Percentiles rank a stretch among this genome's conserved stretches.
phyloP scores from a whole-genome alignment of 306 rosid species.

The Lathyrus oleraceus region DNA sequence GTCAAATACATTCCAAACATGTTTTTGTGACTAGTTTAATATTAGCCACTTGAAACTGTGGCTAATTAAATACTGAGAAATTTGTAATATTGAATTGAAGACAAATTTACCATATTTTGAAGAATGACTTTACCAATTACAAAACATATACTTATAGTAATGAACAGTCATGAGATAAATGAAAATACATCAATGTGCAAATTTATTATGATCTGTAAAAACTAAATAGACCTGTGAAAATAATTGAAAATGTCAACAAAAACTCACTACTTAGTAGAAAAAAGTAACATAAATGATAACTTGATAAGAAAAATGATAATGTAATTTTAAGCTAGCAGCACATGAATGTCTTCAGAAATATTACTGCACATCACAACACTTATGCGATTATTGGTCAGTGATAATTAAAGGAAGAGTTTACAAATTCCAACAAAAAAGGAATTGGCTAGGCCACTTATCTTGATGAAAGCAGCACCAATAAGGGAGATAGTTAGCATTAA shows the following conservation, averaged over 20 bases:
- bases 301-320: constrained; percentile 1
- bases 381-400: not conserved
- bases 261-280: not conserved
- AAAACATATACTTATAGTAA: constrained; percentile 8
- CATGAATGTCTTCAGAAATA: not conserved
- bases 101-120: constrained; percentile 10
- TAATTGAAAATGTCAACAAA: constrained; percentile 20
- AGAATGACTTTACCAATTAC: constrained; percentile 1
- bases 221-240: constrained; percentile 4
- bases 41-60: not conserved
- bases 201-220: constrained; percentile 7
- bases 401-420: constrained; percentile 6
- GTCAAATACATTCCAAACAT: constrained; percentile 3
- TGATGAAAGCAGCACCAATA: not conserved
- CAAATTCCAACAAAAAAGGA: not conserved
- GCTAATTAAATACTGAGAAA: not conserved
- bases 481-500: not conserved
- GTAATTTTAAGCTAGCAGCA: constrained; percentile 8
- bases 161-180: not conserved
- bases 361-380: constrained; percentile 11
- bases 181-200: constrained; percentile 5
- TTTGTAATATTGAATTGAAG: not conserved
- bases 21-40: not conserved
- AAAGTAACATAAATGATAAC: constrained; percentile 16
- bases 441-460: not conserved